Evolutionary conservation across 768 basidiomycete genomes (phyloP), one percentile per base, ranked within the genome.

Genomic region (Pisolithus sp.): DNA sequence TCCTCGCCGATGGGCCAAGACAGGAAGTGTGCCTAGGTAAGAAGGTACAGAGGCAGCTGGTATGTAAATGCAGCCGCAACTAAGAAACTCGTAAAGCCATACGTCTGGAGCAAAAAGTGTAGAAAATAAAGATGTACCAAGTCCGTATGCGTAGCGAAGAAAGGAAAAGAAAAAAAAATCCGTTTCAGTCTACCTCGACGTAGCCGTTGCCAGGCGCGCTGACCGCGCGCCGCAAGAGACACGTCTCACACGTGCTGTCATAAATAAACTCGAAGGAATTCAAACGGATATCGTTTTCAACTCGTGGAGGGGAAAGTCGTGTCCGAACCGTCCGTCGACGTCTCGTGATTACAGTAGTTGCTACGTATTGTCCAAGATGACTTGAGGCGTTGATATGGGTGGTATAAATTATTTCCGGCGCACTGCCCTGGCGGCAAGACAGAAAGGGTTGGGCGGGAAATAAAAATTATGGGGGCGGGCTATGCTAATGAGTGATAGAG

Each of bases 401-500:
- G 60, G 52, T 48, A 67, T 68, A 69, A 62, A 53, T 59, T 69
- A 68, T 21, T 48, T 53, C 28, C 46, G 50, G 50, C 52, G 51
- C 34, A 24, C 45, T 31, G 53, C 52, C 57, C 57, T 24, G 20
- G 15, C 1, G 18, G 44, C 23, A 8, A 17, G 24, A 44, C 30
- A 53, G 23, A 30, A 12, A 17, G 20, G 24, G 55, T 50, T 24
- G 41, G 26, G 53, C 50, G 50, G 21, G n/a, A 37, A 42, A 50
- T 15, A 40, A 24, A 24, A 40, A 65, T 59, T 62, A 63, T 18
- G 36, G 49, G n/a, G 24, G 38, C 17, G 17, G 41, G 48, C 44
- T 68, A 68, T 60, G 68, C 66, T 64, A 68, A 56, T 17, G 68
- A 66, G 40, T 68, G 66, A 49, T 67, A 68, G 52, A 69, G 59